Evolutionary conservation across 1,284 basidiomycete species (phyloP).

Genomic region (Ceratobasidium papillatum): DNA sequence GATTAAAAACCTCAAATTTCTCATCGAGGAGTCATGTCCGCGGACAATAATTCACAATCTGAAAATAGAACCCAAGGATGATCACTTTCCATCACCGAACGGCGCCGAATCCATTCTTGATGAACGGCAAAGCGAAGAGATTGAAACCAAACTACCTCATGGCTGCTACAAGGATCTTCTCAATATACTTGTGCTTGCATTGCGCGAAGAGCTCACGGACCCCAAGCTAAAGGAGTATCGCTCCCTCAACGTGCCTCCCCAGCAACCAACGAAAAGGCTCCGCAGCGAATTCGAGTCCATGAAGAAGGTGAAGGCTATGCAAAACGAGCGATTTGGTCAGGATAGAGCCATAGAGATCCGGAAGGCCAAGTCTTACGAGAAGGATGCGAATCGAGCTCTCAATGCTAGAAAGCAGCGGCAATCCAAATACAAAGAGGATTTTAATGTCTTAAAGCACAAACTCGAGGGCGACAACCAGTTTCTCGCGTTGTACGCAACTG

Average conservation of each 20-base stretch:
- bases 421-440: slow-evolving; percentile 49
- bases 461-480: slow-evolving; percentile 59
- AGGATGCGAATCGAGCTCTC: slow-evolving; percentile 28
- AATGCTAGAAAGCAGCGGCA: slow-evolving; percentile 49
- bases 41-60: slow-evolving; percentile 47
- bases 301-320: slow-evolving; percentile 17
- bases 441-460: slow-evolving; percentile 54
- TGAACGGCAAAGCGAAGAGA: neutral
- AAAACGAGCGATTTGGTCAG: slow-evolving; percentile 44
- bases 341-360: slow-evolving; percentile 48
- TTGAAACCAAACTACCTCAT: slow-evolving; percentile 53
- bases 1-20: slow-evolving; percentile 62
- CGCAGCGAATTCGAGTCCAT: neutral
- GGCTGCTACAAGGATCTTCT: slow-evolving; percentile 76
- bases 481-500: slow-evolving; percentile 68
- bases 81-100: no score
- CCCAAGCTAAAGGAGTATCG: slow-evolving; percentile 50
- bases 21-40: slow-evolving; percentile 61
- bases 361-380: slow-evolving; percentile 47
- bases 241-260: slow-evolving; percentile 44
- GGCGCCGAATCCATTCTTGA: slow-evolving; percentile 45
- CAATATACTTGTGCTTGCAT: slow-evolving; percentile 66
- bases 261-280: slow-evolving; percentile 8
- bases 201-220: slow-evolving; percentile 57
- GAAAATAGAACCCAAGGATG: slow-evolving; percentile 42